These are phyloP conservation scores for Neopestalotiopsis sp. DNA, from an alignment of 2,329 filamentous ascomycete species.

Conservation along the genomic window DNA sequence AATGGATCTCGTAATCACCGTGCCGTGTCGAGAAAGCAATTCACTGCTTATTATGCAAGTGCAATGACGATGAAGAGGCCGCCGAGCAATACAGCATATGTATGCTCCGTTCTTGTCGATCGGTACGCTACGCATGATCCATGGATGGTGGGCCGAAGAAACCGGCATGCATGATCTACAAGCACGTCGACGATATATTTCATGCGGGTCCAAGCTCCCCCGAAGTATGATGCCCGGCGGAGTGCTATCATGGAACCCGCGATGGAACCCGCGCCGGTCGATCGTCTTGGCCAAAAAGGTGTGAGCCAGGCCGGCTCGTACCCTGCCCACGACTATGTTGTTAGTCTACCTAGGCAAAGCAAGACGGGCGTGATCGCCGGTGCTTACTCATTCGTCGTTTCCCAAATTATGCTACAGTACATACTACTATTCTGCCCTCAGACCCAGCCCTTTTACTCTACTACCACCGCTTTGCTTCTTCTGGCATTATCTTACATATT, in stretches of 20 bases:
- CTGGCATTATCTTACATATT: constrained; percentile 25
- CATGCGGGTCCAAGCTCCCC: background rate
- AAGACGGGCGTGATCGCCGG: background rate
- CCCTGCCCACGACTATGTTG: background rate
- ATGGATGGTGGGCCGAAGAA: background rate
- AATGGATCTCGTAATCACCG: no score
- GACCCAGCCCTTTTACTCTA: background rate
- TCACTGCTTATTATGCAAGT: background rate
- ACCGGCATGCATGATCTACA: constrained; percentile 5
- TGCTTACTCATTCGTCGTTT: background rate
- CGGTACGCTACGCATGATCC: constrained; percentile 1
- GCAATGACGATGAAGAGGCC: background rate
- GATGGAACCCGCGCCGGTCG: constrained; percentile 6
- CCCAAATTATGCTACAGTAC: background rate
- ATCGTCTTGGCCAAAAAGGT: constrained; percentile 5
- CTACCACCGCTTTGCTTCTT: constrained; percentile 9
- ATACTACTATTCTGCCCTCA: background rate
- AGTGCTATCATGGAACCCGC: constrained; percentile 5
- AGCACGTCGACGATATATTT: constrained; percentile 6
- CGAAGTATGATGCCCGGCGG: background rate
- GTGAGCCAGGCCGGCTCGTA: background rate
- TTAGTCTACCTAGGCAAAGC: background rate
- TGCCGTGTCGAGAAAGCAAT: no score
- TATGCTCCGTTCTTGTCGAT: no score
- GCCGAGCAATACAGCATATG: no score